Conservation (phyloP, 208 protist species). For the Herpetomonas tarakana region DNA sequence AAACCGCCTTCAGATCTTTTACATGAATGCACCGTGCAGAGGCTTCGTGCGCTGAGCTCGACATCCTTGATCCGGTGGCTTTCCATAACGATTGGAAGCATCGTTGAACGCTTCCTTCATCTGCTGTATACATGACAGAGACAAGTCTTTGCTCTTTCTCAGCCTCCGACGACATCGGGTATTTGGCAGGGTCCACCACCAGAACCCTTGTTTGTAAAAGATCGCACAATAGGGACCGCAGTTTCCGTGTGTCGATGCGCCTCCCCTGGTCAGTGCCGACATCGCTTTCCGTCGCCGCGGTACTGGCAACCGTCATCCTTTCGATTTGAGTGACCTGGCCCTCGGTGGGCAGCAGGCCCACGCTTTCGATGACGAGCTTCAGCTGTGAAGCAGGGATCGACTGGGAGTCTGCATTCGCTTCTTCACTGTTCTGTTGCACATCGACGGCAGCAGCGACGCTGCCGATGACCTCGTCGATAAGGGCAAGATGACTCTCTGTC, state of each 20-base stretch:
- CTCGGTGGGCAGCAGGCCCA: background rate
- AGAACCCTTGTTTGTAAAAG: conserved; percentile 19
- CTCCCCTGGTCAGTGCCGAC: too few relatives aligned
- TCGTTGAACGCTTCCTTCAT: conserved; percentile 14
- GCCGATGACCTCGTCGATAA: too few relatives aligned
- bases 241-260: too few relatives aligned
- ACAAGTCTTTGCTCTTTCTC: conserved; percentile 14
- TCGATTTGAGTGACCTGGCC: background rate
- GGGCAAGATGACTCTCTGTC: too few relatives aligned
- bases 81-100: conserved; percentile 40
- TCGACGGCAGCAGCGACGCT: too few relatives aligned
- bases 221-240: too few relatives aligned
- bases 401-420: background rate
- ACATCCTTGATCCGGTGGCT: conserved; percentile 8
- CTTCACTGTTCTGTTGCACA: too few relatives aligned
- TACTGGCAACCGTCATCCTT: background rate
- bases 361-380: background rate
- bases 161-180: background rate
- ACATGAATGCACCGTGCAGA: conserved; percentile 13
- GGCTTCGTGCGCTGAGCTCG: background rate
- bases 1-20: conserved; percentile 8
- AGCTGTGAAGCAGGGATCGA: background rate
- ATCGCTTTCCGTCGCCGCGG: too few relatives aligned
- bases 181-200: conserved; percentile 20
- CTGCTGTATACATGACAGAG: conserved; percentile 19